phyloP scores from a whole-genome alignment of 2,329 filamentous ascomycete species.

The Thielaviopsis ethacetica region DNA sequence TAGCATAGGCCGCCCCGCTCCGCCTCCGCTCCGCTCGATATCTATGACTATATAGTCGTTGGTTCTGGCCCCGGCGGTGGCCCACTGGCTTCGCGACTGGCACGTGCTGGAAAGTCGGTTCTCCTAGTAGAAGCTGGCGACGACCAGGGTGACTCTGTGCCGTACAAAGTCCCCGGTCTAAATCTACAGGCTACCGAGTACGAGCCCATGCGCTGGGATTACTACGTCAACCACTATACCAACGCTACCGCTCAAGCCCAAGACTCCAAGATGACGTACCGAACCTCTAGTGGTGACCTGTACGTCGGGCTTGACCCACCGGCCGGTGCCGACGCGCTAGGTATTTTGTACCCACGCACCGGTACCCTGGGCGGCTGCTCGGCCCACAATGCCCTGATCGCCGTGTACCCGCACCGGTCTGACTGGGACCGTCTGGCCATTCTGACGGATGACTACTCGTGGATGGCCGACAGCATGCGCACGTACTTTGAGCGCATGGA shows the following conservation, averaged over 20 bases:
- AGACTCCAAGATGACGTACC: conserved; percentile 33
- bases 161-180: conserved; percentile 17
- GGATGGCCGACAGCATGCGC: conserved; percentile 25
- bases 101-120: conserved; percentile 37
- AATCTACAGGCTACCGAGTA: conserved; percentile 17
- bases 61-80: conserved; percentile 40
- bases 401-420: conserved; percentile 18
- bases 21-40: background rate
- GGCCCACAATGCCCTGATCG: conserved; percentile 19
- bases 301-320: conserved; percentile 15
- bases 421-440: conserved; percentile 24
- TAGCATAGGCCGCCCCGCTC: background rate
- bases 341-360: conserved; percentile 24
- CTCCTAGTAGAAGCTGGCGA: conserved; percentile 43
- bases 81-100: conserved; percentile 37
- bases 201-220: conserved; percentile 32
- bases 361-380: conserved; percentile 23
- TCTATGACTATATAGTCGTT: conserved; percentile 43
- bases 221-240: conserved; percentile 45
- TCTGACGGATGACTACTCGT: conserved; percentile 27
- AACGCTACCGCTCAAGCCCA: conserved; percentile 17
- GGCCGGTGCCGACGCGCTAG: conserved; percentile 22
- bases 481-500: conserved; percentile 26
- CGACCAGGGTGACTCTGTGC: conserved; percentile 26
- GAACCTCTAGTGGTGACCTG: conserved; percentile 20